These are phyloP conservation scores for Pleurotus cornucopiae DNA, from an alignment of 768 basidiomycete genomes.

Conservation along the genomic window DNA sequence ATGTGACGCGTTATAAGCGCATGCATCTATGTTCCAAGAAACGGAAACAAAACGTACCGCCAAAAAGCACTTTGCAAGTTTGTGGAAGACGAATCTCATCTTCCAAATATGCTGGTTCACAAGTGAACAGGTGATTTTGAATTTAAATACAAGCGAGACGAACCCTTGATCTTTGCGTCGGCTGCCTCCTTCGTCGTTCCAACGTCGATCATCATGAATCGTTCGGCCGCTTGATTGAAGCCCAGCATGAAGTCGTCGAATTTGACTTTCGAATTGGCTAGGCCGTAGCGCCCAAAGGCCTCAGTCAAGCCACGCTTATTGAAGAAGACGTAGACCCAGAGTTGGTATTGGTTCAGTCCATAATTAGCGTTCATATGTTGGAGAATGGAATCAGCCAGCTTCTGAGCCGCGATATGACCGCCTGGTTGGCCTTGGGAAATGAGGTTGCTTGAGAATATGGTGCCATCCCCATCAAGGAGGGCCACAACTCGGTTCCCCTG, in stretches of 20 bases:
- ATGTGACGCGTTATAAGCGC: background rate
- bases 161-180: slow-evolving; percentile 74
- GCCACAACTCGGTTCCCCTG: slow-evolving; percentile 44
- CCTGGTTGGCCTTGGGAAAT: slow-evolving; percentile 53
- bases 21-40: slow-evolving; percentile 5
- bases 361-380: slow-evolving; percentile 29
- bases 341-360: slow-evolving; percentile 40
- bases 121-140: slow-evolving; percentile 1
- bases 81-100: slow-evolving; percentile 61
- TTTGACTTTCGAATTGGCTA: slow-evolving; percentile 30
- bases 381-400: slow-evolving; percentile 35
- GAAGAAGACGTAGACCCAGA: slow-evolving; percentile 60
- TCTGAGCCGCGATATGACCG: slow-evolving; percentile 51
- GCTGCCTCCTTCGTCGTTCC: slow-evolving; percentile 71
- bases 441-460: slow-evolving; percentile 53
- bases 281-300: slow-evolving; percentile 37
- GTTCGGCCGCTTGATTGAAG: slow-evolving; percentile 65
- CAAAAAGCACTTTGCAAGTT: slow-evolving; percentile 64
- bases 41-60: slow-evolving; percentile 36
- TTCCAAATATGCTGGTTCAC: slow-evolving; percentile 45
- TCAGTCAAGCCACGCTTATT: slow-evolving; percentile 60
- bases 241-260: slow-evolving; percentile 67
- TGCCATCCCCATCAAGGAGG: slow-evolving; percentile 64
- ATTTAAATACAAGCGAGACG: slow-evolving; percentile 13
- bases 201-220: slow-evolving; percentile 68